These are phyloP conservation scores for Jaenimonas drosophilae DNA, from an alignment of 208 protist species.

Conservation along the genomic window DNA sequence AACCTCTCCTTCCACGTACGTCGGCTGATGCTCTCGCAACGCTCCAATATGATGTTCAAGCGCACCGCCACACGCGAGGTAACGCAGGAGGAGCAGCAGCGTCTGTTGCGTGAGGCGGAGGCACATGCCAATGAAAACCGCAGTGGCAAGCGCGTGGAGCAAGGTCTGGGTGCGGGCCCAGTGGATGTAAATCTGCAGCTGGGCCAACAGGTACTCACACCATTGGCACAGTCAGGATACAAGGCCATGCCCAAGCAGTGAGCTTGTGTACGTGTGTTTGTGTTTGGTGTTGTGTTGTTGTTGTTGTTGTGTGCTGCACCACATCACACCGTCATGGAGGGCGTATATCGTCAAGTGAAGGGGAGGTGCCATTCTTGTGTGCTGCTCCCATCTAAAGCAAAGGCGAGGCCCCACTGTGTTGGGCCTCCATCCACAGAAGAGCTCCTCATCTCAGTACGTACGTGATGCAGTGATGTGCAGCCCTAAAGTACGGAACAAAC, in stretches of 20 bases:
- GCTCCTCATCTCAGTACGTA: too few relatives aligned
- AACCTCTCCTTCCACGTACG: conserved; percentile 62
- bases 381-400: too few relatives aligned
- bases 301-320: too few relatives aligned
- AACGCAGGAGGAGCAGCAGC: conserved; percentile 73
- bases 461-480: too few relatives aligned
- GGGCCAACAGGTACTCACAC: conserved; percentile 59
- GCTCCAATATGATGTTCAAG: conserved; percentile 76
- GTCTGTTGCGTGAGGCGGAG: conserved; percentile 48
- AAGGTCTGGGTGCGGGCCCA: conserved; percentile 30
- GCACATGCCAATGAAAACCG: conserved; percentile 56
- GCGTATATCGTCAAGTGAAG: too few relatives aligned
- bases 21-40: conserved; percentile 68
- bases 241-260: conserved; percentile 64
- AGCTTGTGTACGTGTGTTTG: too few relatives aligned
- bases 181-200: conserved; percentile 69
- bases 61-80: conserved; percentile 80
- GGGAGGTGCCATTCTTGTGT: too few relatives aligned
- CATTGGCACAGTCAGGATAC: conserved; percentile 67
- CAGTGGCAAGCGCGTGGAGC: conserved; percentile 36
- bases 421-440: too few relatives aligned
- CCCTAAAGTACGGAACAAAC: too few relatives aligned
- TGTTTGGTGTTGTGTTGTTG: too few relatives aligned
- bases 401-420: too few relatives aligned
- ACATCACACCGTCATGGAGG: too few relatives aligned